phyloP scores from a whole-genome alignment of 768 basidiomycete genomes.

The Clathrus columnatus region DNA sequence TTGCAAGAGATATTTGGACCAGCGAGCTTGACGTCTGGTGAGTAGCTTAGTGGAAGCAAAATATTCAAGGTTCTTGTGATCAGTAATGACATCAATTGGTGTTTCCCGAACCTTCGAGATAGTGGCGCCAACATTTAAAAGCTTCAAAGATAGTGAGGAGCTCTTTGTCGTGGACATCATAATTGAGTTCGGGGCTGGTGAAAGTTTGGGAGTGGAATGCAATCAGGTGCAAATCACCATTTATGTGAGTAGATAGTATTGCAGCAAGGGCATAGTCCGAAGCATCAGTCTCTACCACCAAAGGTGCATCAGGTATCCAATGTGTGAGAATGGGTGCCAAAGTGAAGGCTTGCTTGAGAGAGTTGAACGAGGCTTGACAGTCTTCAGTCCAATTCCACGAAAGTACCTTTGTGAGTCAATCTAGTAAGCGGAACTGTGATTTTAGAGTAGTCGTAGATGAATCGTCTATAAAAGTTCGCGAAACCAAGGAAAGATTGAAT shows the following conservation, averaged over 20 bases:
- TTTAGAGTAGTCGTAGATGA: conserved; percentile 26
- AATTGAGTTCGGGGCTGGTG: conserved; percentile 1
- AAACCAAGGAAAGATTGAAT: conserved; percentile 37
- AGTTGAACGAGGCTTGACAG: conserved; percentile 20
- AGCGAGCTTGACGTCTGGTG: conserved; percentile 23
- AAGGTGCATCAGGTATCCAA: not conserved
- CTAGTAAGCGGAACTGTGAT: conserved; percentile 25
- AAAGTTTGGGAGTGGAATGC: not conserved
- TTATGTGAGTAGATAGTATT: not conserved
- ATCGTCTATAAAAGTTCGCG: conserved; percentile 25
- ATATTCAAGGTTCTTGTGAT: conserved; percentile 10
- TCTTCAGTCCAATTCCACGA: conserved; percentile 21
- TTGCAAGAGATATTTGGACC: conserved; percentile 30
- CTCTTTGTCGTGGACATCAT: conserved; percentile 23
- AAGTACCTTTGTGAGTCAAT: conserved; percentile 21
- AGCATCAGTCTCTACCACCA: not conserved
- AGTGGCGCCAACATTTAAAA: conserved; percentile 24
- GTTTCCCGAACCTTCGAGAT: conserved; percentile 23
- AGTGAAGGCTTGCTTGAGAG: conserved; percentile 21
- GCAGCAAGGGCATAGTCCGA: not conserved
- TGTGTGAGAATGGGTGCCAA: conserved; percentile 18
- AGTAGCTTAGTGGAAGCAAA: conserved; percentile 20
- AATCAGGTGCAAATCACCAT: not conserved
- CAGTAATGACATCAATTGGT: not conserved
- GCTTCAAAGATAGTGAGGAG: conserved; percentile 35